Evolutionary conservation across 306 rosid species (phyloP).

Genomic region (Adenanthera pavonina): DNA sequence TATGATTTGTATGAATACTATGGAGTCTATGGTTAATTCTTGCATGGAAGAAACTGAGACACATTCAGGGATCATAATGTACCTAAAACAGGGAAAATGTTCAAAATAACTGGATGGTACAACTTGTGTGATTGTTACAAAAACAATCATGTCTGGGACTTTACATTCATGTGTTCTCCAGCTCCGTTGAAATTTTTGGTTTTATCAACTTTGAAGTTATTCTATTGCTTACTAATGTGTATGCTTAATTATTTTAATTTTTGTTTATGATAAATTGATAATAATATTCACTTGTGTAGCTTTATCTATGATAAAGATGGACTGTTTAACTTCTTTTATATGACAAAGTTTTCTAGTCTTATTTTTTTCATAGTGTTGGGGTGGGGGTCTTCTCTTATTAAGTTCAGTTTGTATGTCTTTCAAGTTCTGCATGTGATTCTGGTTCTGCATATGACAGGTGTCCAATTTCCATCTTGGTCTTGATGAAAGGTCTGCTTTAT

Average conservation of each 20-base stretch:
- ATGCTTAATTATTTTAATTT: background rate
- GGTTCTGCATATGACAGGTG: constrained; percentile 37
- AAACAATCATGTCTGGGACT: background rate
- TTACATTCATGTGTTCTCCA: background rate
- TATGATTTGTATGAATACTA: background rate
- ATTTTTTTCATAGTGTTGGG: background rate
- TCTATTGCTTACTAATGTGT: background rate
- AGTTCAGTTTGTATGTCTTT: constrained; percentile 27
- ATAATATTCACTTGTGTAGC: background rate
- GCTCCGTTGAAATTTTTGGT: background rate
- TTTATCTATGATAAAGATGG: constrained; percentile 18
- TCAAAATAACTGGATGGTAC: background rate
- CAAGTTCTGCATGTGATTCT: constrained; percentile 30
- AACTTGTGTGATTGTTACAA: background rate
- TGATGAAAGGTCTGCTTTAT: constrained; percentile 48
- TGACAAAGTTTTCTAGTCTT: background rate
- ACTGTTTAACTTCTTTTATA: constrained; percentile 7
- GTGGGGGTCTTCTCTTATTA: constrained; percentile 13
- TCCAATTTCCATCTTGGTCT: constrained; percentile 51
- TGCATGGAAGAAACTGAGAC: constrained; percentile 3
- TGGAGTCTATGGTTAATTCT: background rate
- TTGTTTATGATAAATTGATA: background rate
- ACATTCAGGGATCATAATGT: constrained; percentile 16
- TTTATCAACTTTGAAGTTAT: background rate
- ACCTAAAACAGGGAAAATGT: background rate